Percentiles rank a stretch among this genome's conserved stretches.
Evolutionary conservation across 2,329 filamentous ascomycete genomes (phyloP).

Genomic region (Fusarium piperis): DNA sequence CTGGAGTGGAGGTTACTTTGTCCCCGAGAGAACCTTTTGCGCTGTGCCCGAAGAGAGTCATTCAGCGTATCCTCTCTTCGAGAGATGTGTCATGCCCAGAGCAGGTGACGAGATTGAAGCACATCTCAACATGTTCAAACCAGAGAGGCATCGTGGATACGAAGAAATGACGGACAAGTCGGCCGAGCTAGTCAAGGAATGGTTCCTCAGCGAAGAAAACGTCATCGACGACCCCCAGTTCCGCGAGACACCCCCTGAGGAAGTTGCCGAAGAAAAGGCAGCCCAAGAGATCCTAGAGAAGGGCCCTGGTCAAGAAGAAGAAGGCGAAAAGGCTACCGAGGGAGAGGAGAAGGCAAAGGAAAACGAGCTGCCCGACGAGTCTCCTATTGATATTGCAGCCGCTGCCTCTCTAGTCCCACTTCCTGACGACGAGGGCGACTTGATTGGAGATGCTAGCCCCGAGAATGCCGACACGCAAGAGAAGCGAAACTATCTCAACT

Average conservation of each 20-base stretch:
- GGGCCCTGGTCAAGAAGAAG: conserved; percentile 25
- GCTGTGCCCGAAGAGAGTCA: conserved; percentile 68
- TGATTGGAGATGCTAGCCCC: conserved; percentile 44
- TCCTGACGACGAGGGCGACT: conserved; percentile 52
- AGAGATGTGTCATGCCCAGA: conserved; percentile 69
- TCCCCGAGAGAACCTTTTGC: conserved; percentile 81
- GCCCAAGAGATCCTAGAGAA: conserved; percentile 40
- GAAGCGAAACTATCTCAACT: conserved; percentile 57
- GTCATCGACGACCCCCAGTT: conserved; percentile 59
- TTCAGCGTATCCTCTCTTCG: conserved; percentile 53
- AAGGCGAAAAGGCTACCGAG: background rate
- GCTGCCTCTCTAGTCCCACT: conserved; percentile 61
- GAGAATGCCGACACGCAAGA: conserved; percentile 49
- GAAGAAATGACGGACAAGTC: conserved; percentile 69
- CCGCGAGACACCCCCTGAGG: conserved; percentile 51
- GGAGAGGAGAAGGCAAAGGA: conserved; percentile 9
- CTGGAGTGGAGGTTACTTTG: conserved; percentile 68
- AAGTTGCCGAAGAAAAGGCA: conserved; percentile 42
- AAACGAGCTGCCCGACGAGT: conserved; percentile 43
- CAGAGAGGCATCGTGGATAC: conserved; percentile 70
- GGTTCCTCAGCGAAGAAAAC: conserved; percentile 61
- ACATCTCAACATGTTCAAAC: conserved; percentile 74
- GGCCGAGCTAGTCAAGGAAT: conserved; percentile 65
- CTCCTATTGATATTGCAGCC: conserved; percentile 63
- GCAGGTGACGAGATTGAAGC: conserved; percentile 77